Evolutionary conservation across 106 monocot genomes (phyloP), one percentile per base, ranked within the genome.

Genomic region (Allium sativum): DNA sequence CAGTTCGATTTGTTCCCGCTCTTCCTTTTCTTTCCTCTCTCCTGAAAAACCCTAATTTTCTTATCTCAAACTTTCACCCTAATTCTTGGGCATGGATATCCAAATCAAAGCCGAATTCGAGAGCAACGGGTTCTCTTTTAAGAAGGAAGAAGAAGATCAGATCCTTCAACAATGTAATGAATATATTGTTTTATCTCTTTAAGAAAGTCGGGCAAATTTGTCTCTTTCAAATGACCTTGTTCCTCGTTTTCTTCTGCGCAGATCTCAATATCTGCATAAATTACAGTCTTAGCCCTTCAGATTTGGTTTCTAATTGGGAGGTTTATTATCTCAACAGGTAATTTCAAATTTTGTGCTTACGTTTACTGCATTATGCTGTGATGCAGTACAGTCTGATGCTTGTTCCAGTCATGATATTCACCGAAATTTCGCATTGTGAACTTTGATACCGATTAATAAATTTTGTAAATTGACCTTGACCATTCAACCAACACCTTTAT

Each of bases 271-370:
- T 69, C 42, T 91, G 91, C 79, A 78, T 87, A 55, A 84, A 91
- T 65, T 88, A 76, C 89, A 79, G 79, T 51, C 79, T 93, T 56
- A 81, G 69, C 58, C 76, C 93, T 6, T 59, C 77, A 42, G 88
- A 93, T 68, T 84, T 95, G 47, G 86, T 89, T 18, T 86, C 90
- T 14, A 76, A 84, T 56, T 95, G 95, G 95, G 90, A 90, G 59
- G 75, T 89, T 22, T 95, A 79, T 70, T 95, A 84, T 53, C 86
- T 95, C 59, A 87, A 89, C 81, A 86, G 79, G 95, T 90, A 13
- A 77, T 53, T 44, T 51, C 46, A 45, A 48, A 22, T 52, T 7
- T 52, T 48, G 21, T 17, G 21, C 17, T 62, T 22, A 21, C 18
- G 22, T 10, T 12, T 48, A 21, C 18, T 3, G 47, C 31, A 31